Base-by-base conservation (phyloP, 106 monocot genomes). In the Dendrobium officinale region DNA sequence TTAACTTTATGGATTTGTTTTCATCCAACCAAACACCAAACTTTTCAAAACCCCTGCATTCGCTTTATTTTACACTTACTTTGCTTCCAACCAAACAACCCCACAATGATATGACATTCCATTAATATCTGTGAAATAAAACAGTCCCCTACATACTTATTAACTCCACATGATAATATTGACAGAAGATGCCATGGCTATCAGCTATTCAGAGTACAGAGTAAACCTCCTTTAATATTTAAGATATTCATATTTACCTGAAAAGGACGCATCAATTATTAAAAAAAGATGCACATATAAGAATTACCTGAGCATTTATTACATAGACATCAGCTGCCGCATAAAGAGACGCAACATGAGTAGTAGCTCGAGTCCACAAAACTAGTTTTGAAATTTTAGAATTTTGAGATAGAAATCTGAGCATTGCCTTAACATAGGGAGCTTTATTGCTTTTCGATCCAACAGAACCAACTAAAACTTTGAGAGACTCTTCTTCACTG, bases 401-500 rank as follows among this genome's bases (percentile, higher is more conserved):
- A 84, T 96, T 86, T 66, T 83, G 89, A 87, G 96, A 88, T 49
- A 96, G n/a, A 81, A 88, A 92, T 82, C 74, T 80, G 8, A 93
- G 77, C 33, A 96, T 92, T 56, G 54, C 74, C 83, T 90, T 96
- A 17, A 96, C n/a, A 78, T 96, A 96, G 75, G 80, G 87, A 22
- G 84, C 79, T 78, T 96, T 96, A 51, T 96, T 96, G 86, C 96
- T 96, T 87, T 96, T 96, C 49, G 93, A 96, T 87, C 96, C 96
- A 84, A 96, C 61, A 7, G 96, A 96, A 58, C 96, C 96, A 80
- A 96, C 92, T 59, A 96, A 72, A 77, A 96, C 81, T 90, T 88
- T 93, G 72, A 93, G 87, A 68, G 73, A 40, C 55, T 87, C 77
- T 42, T 83, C 80, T 81, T 80, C 55, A 58, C 42, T 77, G 22